Evolutionary conservation across 805 yeast genomes (phyloP).

Genomic region (Starmerella asiatica): DNA sequence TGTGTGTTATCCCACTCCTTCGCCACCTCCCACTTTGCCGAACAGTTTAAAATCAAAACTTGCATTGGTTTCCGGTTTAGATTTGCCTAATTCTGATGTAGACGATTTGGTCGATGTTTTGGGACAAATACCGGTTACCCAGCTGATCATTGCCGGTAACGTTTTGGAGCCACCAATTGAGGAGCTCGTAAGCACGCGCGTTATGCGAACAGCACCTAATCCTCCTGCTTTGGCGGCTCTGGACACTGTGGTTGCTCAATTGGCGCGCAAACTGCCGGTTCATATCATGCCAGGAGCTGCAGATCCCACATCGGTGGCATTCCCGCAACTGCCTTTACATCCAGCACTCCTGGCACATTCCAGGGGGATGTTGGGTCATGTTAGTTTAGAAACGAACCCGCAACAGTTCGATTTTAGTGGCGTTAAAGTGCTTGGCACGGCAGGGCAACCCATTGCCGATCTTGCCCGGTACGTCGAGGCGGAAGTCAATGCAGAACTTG

Average conservation of each 20-base stretch:
- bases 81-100: conserved; percentile 17
- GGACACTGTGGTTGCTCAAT: conserved; percentile 40
- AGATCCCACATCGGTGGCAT: conserved; percentile 71
- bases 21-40: conserved; percentile 1
- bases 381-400: conserved; percentile 56
- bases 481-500: conserved; percentile 6
- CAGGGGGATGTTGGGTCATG: conserved; percentile 29
- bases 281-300: conserved; percentile 69
- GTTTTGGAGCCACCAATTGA: conserved; percentile 32
- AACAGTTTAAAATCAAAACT: neutral
- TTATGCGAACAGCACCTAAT: conserved; percentile 12
- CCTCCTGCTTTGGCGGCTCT: conserved; percentile 11
- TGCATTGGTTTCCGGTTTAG: conserved; percentile 55
- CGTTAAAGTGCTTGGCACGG: conserved; percentile 49
- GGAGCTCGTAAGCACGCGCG: conserved; percentile 18
- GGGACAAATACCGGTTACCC: conserved; percentile 42
- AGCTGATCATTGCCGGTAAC: conserved; percentile 62
- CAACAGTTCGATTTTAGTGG: conserved; percentile 38
- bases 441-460: conserved; percentile 79
- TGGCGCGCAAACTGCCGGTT: conserved; percentile 50
- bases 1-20: conserved; percentile 45
- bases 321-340: conserved; percentile 90
- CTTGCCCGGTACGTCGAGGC: conserved; percentile 44
- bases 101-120: conserved; percentile 57
- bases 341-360: conserved; percentile 47